Evolutionary conservation across 805 yeast species (phyloP).

Genomic region (Ogataea nakhonphanomensis): DNA sequence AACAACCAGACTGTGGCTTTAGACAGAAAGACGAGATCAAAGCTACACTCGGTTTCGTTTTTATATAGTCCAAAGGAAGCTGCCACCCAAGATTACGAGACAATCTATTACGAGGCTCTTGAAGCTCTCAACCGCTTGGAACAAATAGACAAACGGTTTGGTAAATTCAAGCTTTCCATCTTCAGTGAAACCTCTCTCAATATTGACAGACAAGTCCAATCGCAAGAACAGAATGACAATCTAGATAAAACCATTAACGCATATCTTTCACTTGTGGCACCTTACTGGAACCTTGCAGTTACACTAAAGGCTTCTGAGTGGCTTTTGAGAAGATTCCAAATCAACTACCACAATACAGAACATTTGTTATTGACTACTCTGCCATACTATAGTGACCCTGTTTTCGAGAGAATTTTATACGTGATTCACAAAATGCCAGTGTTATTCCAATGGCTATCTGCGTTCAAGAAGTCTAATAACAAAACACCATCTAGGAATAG

Average conservation of each 20-base stretch:
- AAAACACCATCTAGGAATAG: constrained; percentile 66
- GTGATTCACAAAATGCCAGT: constrained; percentile 74
- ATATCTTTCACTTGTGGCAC: constrained; percentile 70
- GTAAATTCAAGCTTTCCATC: constrained; percentile 62
- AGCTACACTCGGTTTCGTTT: constrained; percentile 83
- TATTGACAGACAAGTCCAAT: constrained; percentile 79
- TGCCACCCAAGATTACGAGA: constrained; percentile 90
- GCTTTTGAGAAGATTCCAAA: constrained; percentile 87
- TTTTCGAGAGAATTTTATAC: constrained; percentile 72
- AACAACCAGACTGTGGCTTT: constrained; percentile 68
- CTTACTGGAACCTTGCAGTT: constrained; percentile 71
- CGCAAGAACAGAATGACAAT: constrained; percentile 70
- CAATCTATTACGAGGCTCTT: constrained; percentile 63
- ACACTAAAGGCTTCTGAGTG: constrained; percentile 86
- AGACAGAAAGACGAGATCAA: constrained; percentile 83
- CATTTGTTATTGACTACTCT: constrained; percentile 63
- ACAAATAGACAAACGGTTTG: constrained; percentile 71
- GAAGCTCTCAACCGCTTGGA: constrained; percentile 76
- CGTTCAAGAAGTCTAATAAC: constrained; percentile 53
- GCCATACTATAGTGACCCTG: constrained; percentile 74
- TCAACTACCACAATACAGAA: constrained; percentile 80
- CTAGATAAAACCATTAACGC: constrained; percentile 72
- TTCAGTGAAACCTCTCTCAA: constrained; percentile 79
- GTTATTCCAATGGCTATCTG: constrained; percentile 66
- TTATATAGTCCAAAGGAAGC: constrained; percentile 84